Conservation (phyloP, 352 stramenopile genomes). For the Globisporangium apiculatum region DNA sequence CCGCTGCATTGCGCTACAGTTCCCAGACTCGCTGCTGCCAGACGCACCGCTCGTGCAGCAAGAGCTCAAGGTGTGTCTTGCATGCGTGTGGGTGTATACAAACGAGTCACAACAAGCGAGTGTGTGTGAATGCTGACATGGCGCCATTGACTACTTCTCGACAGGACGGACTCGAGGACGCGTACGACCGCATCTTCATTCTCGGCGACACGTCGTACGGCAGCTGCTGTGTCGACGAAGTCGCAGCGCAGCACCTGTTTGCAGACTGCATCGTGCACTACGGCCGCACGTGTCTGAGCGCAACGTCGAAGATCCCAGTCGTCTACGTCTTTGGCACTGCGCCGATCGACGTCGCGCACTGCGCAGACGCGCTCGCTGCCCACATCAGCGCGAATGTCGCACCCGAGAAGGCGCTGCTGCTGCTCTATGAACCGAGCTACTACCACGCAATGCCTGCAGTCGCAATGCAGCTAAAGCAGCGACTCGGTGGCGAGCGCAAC, state of each 20-base stretch:
- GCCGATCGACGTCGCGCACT: conserved; percentile 51
- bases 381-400: conserved; percentile 19
- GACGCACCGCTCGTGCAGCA: conserved; percentile 87
- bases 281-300: conserved; percentile 90
- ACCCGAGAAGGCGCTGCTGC: conserved; percentile 51
- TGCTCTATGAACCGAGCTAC: conserved; percentile 91
- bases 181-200: conserved; percentile 84
- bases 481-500: conserved; percentile 27
- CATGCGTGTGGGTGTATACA: neutral
- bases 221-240: conserved; percentile 94
- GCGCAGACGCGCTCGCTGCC: conserved; percentile 31
- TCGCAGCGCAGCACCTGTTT: conserved; percentile 90
- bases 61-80: conserved; percentile 32
- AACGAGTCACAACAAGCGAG: too few relatives aligned
- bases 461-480: conserved; percentile 28
- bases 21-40: conserved; percentile 90
- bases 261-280: conserved; percentile 94
- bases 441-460: conserved; percentile 67
- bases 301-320: conserved; percentile 79
- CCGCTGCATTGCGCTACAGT: conserved; percentile 89
- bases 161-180: conserved; percentile 25
- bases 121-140: neutral
- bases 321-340: conserved; percentile 89
- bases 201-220: conserved; percentile 95
- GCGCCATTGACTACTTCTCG: neutral